phyloP scores from a whole-genome alignment of 768 basidiomycete genomes.

The Hemileccinum impolitum region DNA sequence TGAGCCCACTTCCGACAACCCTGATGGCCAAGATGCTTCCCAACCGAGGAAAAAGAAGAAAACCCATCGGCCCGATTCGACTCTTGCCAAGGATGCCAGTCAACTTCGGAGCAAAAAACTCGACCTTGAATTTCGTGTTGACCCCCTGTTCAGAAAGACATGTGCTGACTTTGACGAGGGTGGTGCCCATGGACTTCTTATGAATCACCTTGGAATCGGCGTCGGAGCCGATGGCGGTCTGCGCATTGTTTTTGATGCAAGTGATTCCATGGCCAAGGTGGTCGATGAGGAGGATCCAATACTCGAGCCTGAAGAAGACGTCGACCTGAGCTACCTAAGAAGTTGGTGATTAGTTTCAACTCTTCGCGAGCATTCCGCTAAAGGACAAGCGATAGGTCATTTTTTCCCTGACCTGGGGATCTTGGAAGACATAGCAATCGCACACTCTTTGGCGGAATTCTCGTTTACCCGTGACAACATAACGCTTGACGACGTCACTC shows the following conservation, averaged over 20 bases:
- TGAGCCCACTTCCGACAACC: conserved; percentile 54
- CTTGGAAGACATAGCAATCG: conserved; percentile 70
- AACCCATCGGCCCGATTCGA: conserved; percentile 68
- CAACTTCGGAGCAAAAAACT: conserved; percentile 88
- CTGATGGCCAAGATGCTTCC: conserved; percentile 62
- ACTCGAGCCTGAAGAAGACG: conserved; percentile 64
- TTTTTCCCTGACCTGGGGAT: conserved; percentile 70
- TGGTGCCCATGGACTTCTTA: conserved; percentile 89
- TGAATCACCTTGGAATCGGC: conserved; percentile 89
- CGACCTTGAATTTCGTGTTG: conserved; percentile 93
- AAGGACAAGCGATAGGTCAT: conserved; percentile 40
- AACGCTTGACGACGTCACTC: conserved; percentile 58
- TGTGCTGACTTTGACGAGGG: conserved; percentile 99
- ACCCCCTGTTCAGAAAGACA: conserved; percentile 97
- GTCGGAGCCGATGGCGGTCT: conserved; percentile 77
- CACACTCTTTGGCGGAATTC: conserved; percentile 77
- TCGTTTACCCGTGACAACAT: conserved; percentile 70
- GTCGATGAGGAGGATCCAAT: conserved; percentile 65
- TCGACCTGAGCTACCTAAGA: conserved; percentile 63
- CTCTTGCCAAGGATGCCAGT: conserved; percentile 81
- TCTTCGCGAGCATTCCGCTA: conserved; percentile 1
- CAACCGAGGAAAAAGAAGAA: conserved; percentile 61
- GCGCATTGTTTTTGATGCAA: conserved; percentile 93
- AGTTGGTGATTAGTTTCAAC: conserved; percentile 38
- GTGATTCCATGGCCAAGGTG: conserved; percentile 80